Percentiles rank a stretch among this genome's conserved stretches.
phyloP scores from a whole-genome alignment of 2,329 filamentous ascomycete species.

The Graphilbum fragrans region DNA sequence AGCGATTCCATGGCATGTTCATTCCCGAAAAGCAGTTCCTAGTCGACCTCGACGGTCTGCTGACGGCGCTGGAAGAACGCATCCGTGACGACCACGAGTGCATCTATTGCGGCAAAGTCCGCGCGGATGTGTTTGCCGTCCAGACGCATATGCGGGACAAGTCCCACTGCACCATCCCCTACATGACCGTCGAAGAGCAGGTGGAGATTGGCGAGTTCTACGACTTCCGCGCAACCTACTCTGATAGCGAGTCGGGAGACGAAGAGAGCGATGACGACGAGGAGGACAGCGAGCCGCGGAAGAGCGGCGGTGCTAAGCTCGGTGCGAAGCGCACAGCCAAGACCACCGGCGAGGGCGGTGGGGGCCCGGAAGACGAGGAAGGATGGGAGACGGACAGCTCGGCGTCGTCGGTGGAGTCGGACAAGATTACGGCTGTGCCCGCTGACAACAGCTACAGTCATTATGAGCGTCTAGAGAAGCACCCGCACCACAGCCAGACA shows the following conservation, averaged over 20 bases:
- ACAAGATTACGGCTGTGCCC: conserved; percentile 68
- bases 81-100: conserved; percentile 75
- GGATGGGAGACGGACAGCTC: conserved; percentile 95
- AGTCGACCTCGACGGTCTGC: conserved; percentile 67
- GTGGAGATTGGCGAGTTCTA: conserved; percentile 94
- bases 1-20: conserved; percentile 87
- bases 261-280: conserved; percentile 50
- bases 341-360: conserved; percentile 34
- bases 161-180: conserved; percentile 94
- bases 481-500: conserved; percentile 62
- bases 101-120: conserved; percentile 74
- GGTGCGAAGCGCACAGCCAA: conserved; percentile 44
- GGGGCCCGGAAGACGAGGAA: conserved; percentile 48
- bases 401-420: conserved; percentile 76
- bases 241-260: conserved; percentile 53
- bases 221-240: conserved; percentile 92
- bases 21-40: conserved; percentile 82
- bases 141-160: conserved; percentile 98
- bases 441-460: conserved; percentile 60
- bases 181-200: conserved; percentile 77
- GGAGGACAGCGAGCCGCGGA: conserved; percentile 33
- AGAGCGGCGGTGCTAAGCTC: conserved; percentile 35
- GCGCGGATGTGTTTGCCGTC: conserved; percentile 65
- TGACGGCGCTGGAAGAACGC: conserved; percentile 67
- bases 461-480: conserved; percentile 59